Evolutionary conservation across 1,284 basidiomycete species (phyloP).

Genomic region (Leucoagaricus sp.): DNA sequence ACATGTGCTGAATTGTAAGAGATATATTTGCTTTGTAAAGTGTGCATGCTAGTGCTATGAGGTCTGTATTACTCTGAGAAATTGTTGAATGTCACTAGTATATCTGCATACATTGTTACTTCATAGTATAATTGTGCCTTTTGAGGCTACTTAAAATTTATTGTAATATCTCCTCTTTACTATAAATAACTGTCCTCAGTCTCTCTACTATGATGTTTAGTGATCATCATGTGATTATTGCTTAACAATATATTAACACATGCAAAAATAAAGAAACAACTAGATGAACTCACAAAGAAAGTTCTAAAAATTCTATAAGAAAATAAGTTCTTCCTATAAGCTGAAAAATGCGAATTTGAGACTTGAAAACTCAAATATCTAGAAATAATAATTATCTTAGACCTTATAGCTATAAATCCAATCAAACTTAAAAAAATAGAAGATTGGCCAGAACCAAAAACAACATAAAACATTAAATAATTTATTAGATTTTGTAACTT

Average conservation of each 20-base stretch:
- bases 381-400: conserved; percentile 12
- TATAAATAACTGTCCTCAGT: too few species aligned
- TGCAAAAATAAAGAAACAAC: conserved; percentile 12
- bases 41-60: too few species aligned
- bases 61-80: too few species aligned
- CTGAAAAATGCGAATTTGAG: conserved; percentile 23
- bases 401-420: not conserved
- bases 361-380: conserved; percentile 22
- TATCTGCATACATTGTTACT: too few species aligned
- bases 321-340: conserved; percentile 22
- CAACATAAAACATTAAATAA: conserved; percentile 21
- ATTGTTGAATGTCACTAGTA: too few species aligned
- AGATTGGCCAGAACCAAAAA: conserved; percentile 22
- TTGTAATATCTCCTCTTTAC: too few species aligned
- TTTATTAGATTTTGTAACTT: conserved; percentile 28
- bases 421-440: conserved; percentile 16
- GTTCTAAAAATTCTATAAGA: conserved; percentile 18
- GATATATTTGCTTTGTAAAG: too few species aligned
- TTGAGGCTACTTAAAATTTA: too few species aligned
- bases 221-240: too few species aligned
- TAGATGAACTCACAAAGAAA: not conserved
- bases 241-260: conserved; percentile 16
- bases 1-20: too few species aligned
- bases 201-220: too few species aligned
- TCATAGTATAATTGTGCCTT: too few species aligned